Conservation (phyloP, 164 flowering plant species). For the Sextonia rubra region DNA sequence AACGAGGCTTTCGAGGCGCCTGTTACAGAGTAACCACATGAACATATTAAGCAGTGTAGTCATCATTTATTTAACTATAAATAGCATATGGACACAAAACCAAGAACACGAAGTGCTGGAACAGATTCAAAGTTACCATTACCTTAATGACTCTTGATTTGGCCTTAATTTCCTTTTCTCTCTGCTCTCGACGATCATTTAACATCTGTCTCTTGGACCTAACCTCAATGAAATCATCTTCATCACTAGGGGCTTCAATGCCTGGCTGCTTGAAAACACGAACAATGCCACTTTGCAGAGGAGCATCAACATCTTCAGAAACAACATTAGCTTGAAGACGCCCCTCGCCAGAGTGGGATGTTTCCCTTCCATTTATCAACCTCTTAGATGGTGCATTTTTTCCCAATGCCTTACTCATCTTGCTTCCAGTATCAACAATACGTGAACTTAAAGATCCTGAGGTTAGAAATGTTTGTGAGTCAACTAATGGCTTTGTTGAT, state of each 20-base stretch:
- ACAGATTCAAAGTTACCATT: slow-evolving; percentile 2
- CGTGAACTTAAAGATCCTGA: slow-evolving; percentile 27
- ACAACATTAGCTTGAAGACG: slow-evolving; percentile 40
- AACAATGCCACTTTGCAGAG: slow-evolving; percentile 87
- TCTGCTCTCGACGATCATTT: slow-evolving; percentile 92
- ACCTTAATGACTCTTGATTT: slow-evolving; percentile 69
- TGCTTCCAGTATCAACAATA: slow-evolving; percentile 36
- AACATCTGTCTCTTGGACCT: slow-evolving; percentile 97
- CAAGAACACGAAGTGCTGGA: background rate
- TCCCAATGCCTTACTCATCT: slow-evolving; percentile 31
- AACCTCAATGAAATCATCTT: slow-evolving; percentile 97
- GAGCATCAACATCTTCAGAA: slow-evolving; percentile 67
- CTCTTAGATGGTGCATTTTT: slow-evolving; percentile 34
- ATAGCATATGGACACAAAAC: background rate
- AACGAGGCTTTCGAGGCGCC: slow-evolving; percentile 54
- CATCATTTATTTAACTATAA: background rate
- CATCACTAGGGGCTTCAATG: slow-evolving; percentile 93
- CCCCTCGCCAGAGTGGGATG: slow-evolving; percentile 37
- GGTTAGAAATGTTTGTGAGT: slow-evolving; percentile 27
- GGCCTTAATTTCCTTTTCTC: slow-evolving; percentile 84
- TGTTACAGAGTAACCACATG: slow-evolving; percentile 26
- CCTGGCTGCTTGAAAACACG: slow-evolving; percentile 92
- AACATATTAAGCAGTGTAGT: background rate
- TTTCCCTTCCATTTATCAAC: slow-evolving; percentile 15
- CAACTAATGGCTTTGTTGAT: slow-evolving; percentile 31